Evolutionary conservation across 2,329 filamentous ascomycete genomes (phyloP), one percentile per base, ranked within the genome.

Genomic region (Phoma sp.): DNA sequence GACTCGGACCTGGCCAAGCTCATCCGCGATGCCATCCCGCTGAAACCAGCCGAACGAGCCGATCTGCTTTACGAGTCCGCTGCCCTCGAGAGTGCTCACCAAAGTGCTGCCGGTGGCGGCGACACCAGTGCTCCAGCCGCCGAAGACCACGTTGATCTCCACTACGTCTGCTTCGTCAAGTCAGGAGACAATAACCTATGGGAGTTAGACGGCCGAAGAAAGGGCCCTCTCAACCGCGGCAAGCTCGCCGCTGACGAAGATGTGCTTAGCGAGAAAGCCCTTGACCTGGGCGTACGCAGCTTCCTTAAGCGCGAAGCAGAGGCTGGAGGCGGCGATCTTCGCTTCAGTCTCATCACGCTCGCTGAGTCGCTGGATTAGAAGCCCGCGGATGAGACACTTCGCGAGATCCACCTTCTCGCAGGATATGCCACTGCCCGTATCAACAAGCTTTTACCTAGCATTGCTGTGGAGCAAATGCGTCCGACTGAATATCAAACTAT

Each of bases 81-180:
- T 32, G 86, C 84, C 10, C 83, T 98, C 42, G 93, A 96, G 48
- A 80, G 77, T 5, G 93, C 92, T 6, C 93, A 98, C 77, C 85
- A 86, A 39, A 84, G 84, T 56, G 92, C 92, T 12, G 95, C 93
- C 5, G 82, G 82, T 7, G 79, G 83, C 56, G 93, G 93, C 15
- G 91, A 93, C 71, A 96, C 92, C 1, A 73, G 81, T 11, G 91
- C 93, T 1, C 93, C 95, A 0, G 78, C 84, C 47, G 91, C 92
- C 7, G 83, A 87, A n/a, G 90, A 91, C 66, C 84, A 89, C 63
- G 83, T 96, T n/a, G 93, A 97, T 71, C 81, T 97, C 65, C 95
- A 99, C 79, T 98, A 96, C 73, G 93, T 98, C 39, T 95, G 91
- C 70, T 99, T 98, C 76, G 90, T 95, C 46, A 95, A 93, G 79